Conservation (phyloP, 805 yeast species). For the Candida morakotiae region DNA sequence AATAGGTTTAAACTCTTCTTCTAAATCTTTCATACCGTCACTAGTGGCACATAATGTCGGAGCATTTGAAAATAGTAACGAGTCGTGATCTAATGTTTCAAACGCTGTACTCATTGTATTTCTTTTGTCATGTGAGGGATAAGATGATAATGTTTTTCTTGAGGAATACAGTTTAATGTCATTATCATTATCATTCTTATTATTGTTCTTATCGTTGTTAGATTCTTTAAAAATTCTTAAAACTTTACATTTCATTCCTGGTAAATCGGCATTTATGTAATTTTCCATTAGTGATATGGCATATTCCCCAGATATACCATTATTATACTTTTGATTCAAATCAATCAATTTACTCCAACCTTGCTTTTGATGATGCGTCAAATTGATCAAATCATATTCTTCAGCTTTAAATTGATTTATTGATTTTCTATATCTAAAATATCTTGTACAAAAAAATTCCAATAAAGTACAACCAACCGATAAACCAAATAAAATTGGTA, state of each 20-base stretch:
- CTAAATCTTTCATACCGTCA: conserved; percentile 1
- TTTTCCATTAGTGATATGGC: conserved; percentile 16
- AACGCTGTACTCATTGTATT: conserved; percentile 8
- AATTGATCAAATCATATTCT: conserved; percentile 10
- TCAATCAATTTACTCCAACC: conserved; percentile 17
- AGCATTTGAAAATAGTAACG: conserved; percentile 6
- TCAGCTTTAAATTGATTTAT: conserved; percentile 11
- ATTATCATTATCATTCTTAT: not conserved
- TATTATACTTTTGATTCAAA: conserved; percentile 13
- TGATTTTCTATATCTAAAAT: conserved; percentile 9
- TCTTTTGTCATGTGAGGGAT: not conserved
- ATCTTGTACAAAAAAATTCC: conserved; percentile 9
- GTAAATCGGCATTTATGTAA: conserved; percentile 10
- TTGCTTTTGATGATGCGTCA: conserved; percentile 13
- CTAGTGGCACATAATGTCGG: not conserved
- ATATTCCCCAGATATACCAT: conserved; percentile 16
- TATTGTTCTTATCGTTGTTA: conserved; percentile 1
- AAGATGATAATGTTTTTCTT: not conserved
- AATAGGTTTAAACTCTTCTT: conserved; percentile 13
- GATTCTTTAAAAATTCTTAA: conserved; percentile 13
- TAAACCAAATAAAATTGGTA: conserved; percentile 11
- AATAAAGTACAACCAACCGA: conserved; percentile 6
- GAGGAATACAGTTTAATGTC: not conserved
- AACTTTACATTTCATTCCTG: conserved; percentile 13
- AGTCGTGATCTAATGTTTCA: conserved; percentile 11